Percentiles rank a stretch among this genome's conserved stretches.
These are phyloP conservation scores for Uronychia setigera DNA, from an alignment of 73 alveolate genomes.

Conservation along the genomic window DNA sequence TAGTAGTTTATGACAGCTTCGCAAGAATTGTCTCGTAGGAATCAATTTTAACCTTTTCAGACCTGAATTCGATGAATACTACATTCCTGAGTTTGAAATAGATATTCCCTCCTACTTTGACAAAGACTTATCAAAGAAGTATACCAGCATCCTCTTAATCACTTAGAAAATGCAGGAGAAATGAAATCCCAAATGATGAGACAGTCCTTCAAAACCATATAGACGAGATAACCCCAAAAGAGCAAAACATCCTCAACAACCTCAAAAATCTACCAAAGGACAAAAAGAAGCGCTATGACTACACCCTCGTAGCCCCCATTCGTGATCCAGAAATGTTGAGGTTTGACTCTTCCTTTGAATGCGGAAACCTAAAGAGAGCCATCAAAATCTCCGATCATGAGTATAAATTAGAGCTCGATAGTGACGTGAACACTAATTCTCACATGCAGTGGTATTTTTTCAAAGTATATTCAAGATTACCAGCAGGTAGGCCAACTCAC, in stretches of 20 bases:
- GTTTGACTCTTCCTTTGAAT: conserved; percentile 87
- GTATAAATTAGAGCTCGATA: conserved; percentile 78
- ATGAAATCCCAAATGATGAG: neutral
- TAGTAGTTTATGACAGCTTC: neutral
- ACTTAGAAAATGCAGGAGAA: neutral
- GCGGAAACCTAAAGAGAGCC: conserved; percentile 65
- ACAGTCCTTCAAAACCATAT: neutral
- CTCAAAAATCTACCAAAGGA: neutral
- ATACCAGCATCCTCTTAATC: neutral
- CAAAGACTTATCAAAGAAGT: neutral
- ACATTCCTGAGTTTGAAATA: neutral
- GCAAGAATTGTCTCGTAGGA: neutral
- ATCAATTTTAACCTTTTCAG: neutral
- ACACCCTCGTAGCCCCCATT: neutral
- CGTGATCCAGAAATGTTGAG: conserved; percentile 48
- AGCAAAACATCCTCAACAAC: neutral
- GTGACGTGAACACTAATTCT: conserved; percentile 87
- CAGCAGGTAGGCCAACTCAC: conserved; percentile 2
- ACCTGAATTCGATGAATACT: neutral
- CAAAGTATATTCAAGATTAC: conserved; percentile 37
- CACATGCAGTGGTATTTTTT: conserved; percentile 92
- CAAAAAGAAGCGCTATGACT: neutral
- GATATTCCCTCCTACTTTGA: neutral
- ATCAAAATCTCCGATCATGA: conserved; percentile 65
- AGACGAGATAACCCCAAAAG: neutral